phyloP scores from a whole-genome alignment of 1,139 yeast species.

The Kodamaea derodonti region DNA sequence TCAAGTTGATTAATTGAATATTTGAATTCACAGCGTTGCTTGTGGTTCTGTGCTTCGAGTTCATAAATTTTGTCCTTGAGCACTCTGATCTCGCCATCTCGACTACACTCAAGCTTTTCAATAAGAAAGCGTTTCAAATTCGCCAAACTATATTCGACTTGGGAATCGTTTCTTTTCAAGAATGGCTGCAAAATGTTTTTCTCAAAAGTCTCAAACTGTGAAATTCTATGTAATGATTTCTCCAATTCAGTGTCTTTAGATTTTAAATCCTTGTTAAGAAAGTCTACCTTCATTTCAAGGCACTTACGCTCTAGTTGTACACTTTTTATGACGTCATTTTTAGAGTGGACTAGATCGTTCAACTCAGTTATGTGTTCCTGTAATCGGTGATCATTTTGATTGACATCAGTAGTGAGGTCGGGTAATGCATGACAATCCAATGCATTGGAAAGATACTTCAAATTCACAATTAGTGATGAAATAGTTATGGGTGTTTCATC shows the following conservation, averaged over 20 bases:
- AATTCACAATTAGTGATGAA: too few relatives aligned
- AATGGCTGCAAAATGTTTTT: constrained; percentile 7
- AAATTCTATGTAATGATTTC: neutral
- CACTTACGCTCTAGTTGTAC: neutral
- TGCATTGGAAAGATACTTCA: neutral
- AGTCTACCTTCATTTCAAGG: neutral
- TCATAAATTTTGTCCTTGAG: too few relatives aligned
- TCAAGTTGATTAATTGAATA: too few relatives aligned
- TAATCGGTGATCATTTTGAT: neutral
- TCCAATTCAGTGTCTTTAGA: neutral
- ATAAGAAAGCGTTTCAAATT: neutral
- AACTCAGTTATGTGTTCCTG: neutral
- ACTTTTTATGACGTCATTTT: neutral
- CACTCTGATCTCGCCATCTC: too few relatives aligned
- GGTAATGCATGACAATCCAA: neutral
- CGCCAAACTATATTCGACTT: neutral
- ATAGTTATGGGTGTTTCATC: too few relatives aligned
- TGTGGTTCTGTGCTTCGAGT: too few relatives aligned
- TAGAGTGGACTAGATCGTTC: neutral
- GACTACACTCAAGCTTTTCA: too few relatives aligned
- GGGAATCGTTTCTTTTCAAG: neutral
- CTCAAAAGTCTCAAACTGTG: constrained; percentile 2
- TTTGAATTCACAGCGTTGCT: too few relatives aligned
- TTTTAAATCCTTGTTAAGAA: neutral
- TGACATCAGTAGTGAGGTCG: neutral